These are phyloP conservation scores for Aspergillus unguis DNA, from an alignment of 2,329 filamentous ascomycete genomes.

Conservation along the genomic window DNA sequence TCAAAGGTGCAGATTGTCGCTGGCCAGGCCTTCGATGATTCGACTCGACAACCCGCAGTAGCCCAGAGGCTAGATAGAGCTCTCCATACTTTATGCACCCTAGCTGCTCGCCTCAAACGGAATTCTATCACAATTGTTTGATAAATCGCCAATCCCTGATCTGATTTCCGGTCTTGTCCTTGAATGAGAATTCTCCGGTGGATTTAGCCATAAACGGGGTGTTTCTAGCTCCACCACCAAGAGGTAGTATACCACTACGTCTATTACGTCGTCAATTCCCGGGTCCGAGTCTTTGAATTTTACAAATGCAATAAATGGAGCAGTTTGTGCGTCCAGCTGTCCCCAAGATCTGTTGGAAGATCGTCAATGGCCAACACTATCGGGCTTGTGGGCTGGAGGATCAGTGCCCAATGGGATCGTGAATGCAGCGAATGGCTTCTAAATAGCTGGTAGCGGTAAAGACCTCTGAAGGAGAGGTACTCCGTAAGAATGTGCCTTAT, in stretches of 20 bases:
- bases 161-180: slow-evolving; percentile 1
- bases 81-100: too few species aligned
- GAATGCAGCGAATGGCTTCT: slow-evolving; percentile 6
- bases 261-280: too few species aligned
- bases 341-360: slow-evolving; percentile 7
- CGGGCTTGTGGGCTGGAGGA: slow-evolving; percentile 9
- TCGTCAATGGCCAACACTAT: slow-evolving; percentile 6
- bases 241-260: too few species aligned
- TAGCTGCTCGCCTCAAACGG: too few species aligned
- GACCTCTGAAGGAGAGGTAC: background rate
- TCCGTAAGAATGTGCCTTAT: too few species aligned
- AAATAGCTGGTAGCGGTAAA: slow-evolving; percentile 8
- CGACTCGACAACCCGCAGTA: slow-evolving; percentile 3
- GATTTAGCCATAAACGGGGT: background rate
- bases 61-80: background rate
- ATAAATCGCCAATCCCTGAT: background rate
- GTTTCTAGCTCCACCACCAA: background rate
- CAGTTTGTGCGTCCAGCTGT: slow-evolving; percentile 7
- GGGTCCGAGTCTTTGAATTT: background rate
- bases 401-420: slow-evolving; percentile 16
- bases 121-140: too few species aligned
- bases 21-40: background rate
- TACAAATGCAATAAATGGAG: background rate
- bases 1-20: background rate
- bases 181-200: slow-evolving; percentile 4